Evolutionary conservation across 2,329 filamentous ascomycete species (phyloP), one percentile per base, ranked within the genome.

Genomic region (Ceratocystis smalleyi): DNA sequence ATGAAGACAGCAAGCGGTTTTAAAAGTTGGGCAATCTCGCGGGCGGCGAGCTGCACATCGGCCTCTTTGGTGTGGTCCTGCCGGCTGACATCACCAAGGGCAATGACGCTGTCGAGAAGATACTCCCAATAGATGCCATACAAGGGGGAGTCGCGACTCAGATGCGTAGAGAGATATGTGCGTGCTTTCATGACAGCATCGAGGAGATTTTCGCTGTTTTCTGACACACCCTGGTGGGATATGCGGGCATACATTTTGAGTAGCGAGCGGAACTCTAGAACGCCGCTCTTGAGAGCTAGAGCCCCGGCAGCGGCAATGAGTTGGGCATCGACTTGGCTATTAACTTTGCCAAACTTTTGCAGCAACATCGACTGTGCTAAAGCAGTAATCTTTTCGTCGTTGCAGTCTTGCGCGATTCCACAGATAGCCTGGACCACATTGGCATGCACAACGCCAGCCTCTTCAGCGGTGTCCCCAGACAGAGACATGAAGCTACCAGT

Each of bases 341-440:
- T 94, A 64, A 96, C 84, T 74, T 94, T 92, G 67, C 87, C 86
- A 65, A 97, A 83, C 74, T 99, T 97, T 71, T 99, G 94, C n/a
- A 96, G 76, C 27, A 99, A 83, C 85, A 99, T 96, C 0, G 91
- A 95, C 70, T 96, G 88, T 1, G 91, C 92, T 62, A 99, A 78
- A 4, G 91, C 91, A 5, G 88, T 94, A 63, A 99, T 95, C 75
- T 96, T 96, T 66, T 90, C 85, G 70, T 99, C 91, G 59, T 87
- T 82, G 71, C 86, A 91, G 65, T 83, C 85, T 24, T 81, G 83
- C 0, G 94, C 90, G 72, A 99, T 89, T n/a, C 85, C 86, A 65
- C 95, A 92, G 67, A 99, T 92, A 0, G 92, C 90, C 71, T 95
- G 86, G n/a, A 97, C 85, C n/a, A 97, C 87, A 68, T 92, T 95